phyloP scores from a whole-genome alignment of 768 basidiomycete species.

The Suillus placidus region DNA sequence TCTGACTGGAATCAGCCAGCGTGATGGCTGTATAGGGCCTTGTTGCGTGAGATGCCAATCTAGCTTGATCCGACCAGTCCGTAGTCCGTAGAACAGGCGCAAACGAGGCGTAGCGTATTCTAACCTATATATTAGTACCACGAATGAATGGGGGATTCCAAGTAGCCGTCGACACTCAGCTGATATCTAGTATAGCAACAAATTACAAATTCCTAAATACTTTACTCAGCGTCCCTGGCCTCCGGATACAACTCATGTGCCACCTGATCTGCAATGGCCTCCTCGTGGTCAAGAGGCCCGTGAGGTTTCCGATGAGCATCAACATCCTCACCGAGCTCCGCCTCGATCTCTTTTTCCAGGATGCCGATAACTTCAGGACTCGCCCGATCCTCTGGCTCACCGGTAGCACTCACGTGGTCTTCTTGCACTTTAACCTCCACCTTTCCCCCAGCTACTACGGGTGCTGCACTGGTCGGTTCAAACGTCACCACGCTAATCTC shows the following conservation, averaged over 20 bases:
- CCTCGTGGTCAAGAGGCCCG: slow-evolving; percentile 52
- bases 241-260: slow-evolving; percentile 57
- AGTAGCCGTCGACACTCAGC: neutral
- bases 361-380: slow-evolving; percentile 5
- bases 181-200: neutral
- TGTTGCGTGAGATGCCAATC: too few relatives aligned
- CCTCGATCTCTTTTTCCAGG: slow-evolving; percentile 14
- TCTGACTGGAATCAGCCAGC: too few relatives aligned
- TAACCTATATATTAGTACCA: too few relatives aligned
- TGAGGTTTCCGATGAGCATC: slow-evolving; percentile 27
- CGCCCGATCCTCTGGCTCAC: neutral
- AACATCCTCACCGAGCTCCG: slow-evolving; percentile 12
- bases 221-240: slow-evolving; percentile 22
- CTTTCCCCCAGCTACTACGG: neutral
- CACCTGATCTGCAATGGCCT: slow-evolving; percentile 53
- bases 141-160: too few relatives aligned
- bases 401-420: neutral
- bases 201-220: neutral
- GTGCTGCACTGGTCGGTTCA: slow-evolving; percentile 3
- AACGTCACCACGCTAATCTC: slow-evolving; percentile 38
- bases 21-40: too few relatives aligned
- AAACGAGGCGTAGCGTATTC: too few relatives aligned
- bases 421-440: slow-evolving; percentile 13
- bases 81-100: too few relatives aligned
- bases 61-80: too few relatives aligned